A percentile compares a stretch with the other conserved stretches of the same genome.
These are phyloP conservation scores for Yarrowia sp. DNA, from an alignment of 805 yeast genomes.

Conservation along the genomic window DNA sequence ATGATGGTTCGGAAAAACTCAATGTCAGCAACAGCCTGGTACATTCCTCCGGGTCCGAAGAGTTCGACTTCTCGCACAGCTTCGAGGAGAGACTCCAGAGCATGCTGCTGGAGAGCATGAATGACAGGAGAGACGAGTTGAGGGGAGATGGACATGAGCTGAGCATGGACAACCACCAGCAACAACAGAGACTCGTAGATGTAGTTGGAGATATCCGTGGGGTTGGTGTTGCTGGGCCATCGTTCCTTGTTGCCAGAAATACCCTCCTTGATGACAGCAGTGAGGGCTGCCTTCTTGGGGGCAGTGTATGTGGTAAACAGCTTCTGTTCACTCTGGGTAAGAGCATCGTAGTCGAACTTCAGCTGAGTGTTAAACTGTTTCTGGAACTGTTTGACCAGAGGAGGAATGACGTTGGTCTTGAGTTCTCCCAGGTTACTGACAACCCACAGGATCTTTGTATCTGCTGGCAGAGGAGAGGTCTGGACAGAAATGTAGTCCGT, in stretches of 20 bases:
- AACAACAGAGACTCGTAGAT: constrained; percentile 59
- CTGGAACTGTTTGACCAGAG: constrained; percentile 59
- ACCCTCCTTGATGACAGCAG: constrained; percentile 54
- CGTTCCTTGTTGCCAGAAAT: constrained; percentile 50
- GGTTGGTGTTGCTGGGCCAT: constrained; percentile 52
- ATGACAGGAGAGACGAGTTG: constrained; percentile 56
- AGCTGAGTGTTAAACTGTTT: constrained; percentile 47
- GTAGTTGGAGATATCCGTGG: constrained; percentile 51
- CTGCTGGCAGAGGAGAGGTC: constrained; percentile 48
- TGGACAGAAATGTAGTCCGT: constrained; percentile 26
- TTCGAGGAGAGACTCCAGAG: constrained; percentile 52
- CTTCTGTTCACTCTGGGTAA: constrained; percentile 59
- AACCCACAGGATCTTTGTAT: constrained; percentile 59
- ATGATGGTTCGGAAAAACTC: constrained; percentile 57
- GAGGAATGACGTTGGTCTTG: constrained; percentile 57
- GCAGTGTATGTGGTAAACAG: constrained; percentile 62
- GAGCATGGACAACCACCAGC: constrained; percentile 60
- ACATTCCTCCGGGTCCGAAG: constrained; percentile 57
- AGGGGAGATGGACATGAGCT: constrained; percentile 58
- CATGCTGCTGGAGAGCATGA: constrained; percentile 55
- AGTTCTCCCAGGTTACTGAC: constrained; percentile 62
- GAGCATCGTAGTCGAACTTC: constrained; percentile 56
- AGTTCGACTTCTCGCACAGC: constrained; percentile 55
- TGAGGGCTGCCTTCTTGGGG: constrained; percentile 55
- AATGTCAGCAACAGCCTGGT: constrained; percentile 62